These are phyloP conservation scores for Orbilia ellipsospora DNA, from an alignment of 2,329 filamentous ascomycete species.

Conservation along the genomic window DNA sequence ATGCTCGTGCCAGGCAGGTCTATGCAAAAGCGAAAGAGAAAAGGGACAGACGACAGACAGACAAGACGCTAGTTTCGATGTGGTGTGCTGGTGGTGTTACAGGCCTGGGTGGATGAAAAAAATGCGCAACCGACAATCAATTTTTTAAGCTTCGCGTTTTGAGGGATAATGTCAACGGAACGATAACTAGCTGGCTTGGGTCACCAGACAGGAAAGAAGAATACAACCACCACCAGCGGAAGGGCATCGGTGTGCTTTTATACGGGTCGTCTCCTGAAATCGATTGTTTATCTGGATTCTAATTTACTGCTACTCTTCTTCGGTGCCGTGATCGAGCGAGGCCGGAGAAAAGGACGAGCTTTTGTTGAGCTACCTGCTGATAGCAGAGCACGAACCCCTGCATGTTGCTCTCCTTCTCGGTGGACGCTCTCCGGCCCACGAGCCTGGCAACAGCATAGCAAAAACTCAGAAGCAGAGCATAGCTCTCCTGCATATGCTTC, in stretches of 20 bases:
- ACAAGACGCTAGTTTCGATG: constrained; percentile 17
- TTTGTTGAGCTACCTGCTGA: constrained; percentile 48
- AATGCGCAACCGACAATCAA: constrained; percentile 13
- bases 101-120: constrained; percentile 12
- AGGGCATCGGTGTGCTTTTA: neutral
- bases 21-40: constrained; percentile 22
- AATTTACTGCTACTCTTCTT: neutral
- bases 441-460: neutral
- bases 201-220: constrained; percentile 5
- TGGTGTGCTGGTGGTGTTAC: constrained; percentile 55
- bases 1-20: constrained; percentile 24
- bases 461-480: neutral
- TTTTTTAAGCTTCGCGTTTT: constrained; percentile 7
- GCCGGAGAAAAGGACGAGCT: constrained; percentile 14
- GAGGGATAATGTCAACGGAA: neutral
- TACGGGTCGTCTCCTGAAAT: neutral
- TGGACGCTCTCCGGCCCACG: constrained; percentile 53
- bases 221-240: constrained; percentile 1
- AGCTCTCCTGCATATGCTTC: constrained; percentile 7
- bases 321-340: constrained; percentile 51
- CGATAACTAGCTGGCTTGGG: neutral
- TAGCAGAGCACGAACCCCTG: constrained; percentile 31
- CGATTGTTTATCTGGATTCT: too few relatives aligned
- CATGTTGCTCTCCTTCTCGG: constrained; percentile 31
- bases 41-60: neutral